phyloP scores from a whole-genome alignment of 1,284 basidiomycete genomes.

The Melampsora medusae region DNA sequence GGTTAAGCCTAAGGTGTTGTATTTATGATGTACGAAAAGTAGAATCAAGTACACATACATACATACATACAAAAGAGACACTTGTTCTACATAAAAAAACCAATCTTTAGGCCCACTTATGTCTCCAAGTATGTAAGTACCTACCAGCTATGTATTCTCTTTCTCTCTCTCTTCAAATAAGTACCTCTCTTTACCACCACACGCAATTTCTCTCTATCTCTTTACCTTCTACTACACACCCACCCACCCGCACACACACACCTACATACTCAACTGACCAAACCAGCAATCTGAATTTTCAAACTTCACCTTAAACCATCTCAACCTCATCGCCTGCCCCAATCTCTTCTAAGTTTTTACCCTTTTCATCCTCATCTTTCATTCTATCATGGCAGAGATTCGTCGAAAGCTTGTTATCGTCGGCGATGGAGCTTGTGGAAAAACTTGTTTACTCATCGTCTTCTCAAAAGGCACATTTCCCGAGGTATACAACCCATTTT shows the following conservation, averaged over 20 bases:
- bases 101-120: no score
- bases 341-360: not conserved
- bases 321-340: not conserved
- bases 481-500: slow-evolving; percentile 63
- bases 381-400: slow-evolving; percentile 58
- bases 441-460: slow-evolving; percentile 80
- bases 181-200: no score
- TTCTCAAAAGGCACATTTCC: slow-evolving; percentile 91
- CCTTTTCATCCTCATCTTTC: not conserved
- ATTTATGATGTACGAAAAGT: no score
- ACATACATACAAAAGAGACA: no score
- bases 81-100: no score
- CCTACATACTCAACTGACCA: not conserved
- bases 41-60: no score
- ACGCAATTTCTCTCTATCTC: not conserved
- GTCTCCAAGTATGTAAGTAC: no score
- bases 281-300: no score
- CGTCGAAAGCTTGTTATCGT: slow-evolving; percentile 76
- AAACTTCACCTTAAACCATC: not conserved
- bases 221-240: not conserved
- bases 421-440: slow-evolving; percentile 78
- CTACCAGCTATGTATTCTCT: no score
- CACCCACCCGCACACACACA: no score
- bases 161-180: no score
- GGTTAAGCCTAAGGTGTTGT: no score